phyloP scores from a whole-genome alignment of 176 grass and related monocot genomes.

The Microstegium vimineum region DNA sequence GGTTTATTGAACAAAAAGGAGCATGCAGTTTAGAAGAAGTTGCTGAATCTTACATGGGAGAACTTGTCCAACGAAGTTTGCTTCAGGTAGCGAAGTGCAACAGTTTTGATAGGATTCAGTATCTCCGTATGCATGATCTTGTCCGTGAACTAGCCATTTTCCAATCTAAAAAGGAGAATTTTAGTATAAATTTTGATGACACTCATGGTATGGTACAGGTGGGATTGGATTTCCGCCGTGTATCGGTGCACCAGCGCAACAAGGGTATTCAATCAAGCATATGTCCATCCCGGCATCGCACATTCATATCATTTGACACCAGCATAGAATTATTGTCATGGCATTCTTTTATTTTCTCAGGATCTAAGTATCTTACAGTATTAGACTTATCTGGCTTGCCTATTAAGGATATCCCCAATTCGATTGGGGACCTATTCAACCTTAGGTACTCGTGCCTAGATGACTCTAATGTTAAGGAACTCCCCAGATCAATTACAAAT shows the following conservation, averaged over 20 bases:
- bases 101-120: constrained; percentile 15
- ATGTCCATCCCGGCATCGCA: constrained; percentile 16
- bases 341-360: background rate
- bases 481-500: constrained; percentile 39
- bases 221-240: background rate
- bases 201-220: background rate
- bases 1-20: constrained; percentile 43
- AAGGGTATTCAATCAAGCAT: background rate
- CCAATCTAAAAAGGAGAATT: constrained; percentile 19
- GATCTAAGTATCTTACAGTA: constrained; percentile 34
- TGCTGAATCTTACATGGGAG: constrained; percentile 35
- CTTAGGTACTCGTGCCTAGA: constrained; percentile 38
- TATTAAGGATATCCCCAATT: constrained; percentile 20
- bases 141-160: constrained; percentile 41
- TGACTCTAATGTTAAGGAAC: constrained; percentile 25
- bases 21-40: constrained; percentile 44
- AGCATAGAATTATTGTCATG: background rate
- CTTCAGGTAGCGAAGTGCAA: constrained; percentile 45
- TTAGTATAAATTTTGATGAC: constrained; percentile 5
- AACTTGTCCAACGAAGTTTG: constrained; percentile 41
- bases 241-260: constrained; percentile 16
- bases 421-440: constrained; percentile 48
- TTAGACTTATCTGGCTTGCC: constrained; percentile 27
- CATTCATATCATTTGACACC: constrained; percentile 35
- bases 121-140: constrained; percentile 49